These are phyloP conservation scores for Psidium friedrichsthalianum DNA, from an alignment of 345 rosid genomes.

Conservation along the genomic window DNA sequence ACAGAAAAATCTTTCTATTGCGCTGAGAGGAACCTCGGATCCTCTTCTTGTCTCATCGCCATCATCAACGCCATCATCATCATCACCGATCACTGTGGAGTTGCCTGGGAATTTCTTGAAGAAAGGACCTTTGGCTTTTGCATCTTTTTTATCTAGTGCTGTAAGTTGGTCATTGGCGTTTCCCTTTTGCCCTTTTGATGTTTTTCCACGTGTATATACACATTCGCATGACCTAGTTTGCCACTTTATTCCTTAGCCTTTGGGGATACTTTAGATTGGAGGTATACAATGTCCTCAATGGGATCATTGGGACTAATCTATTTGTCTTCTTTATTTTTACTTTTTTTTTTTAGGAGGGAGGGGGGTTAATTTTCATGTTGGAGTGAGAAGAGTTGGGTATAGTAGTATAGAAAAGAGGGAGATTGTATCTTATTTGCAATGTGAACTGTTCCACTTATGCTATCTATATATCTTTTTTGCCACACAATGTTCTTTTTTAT, in stretches of 20 bases:
- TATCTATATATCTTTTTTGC: background rate
- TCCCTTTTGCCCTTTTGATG: background rate
- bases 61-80: background rate
- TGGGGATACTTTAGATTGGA: slow-evolving; percentile 7
- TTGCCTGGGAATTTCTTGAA: background rate
- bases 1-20: slow-evolving; percentile 9
- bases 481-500: background rate
- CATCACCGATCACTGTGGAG: background rate
- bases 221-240: slow-evolving; percentile 4
- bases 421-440: slow-evolving; percentile 20
- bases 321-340: slow-evolving; percentile 4
- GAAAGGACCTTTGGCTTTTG: slow-evolving; percentile 6
- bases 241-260: slow-evolving; percentile 8
- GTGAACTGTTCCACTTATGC: background rate
- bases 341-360: background rate
- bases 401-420: slow-evolving; percentile 39
- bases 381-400: slow-evolving; percentile 13
- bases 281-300: slow-evolving; percentile 12
- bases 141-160: slow-evolving; percentile 21
- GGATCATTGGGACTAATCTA: slow-evolving; percentile 3
- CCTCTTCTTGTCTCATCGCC: slow-evolving; percentile 53
- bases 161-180: slow-evolving; percentile 7
- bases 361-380: background rate
- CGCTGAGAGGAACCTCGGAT: slow-evolving; percentile 95
- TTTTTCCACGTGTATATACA: slow-evolving; percentile 19